These are phyloP conservation scores for Helichrysum umbraculigerum DNA, from an alignment of 129 eudicot genomes.

Conservation along the genomic window DNA sequence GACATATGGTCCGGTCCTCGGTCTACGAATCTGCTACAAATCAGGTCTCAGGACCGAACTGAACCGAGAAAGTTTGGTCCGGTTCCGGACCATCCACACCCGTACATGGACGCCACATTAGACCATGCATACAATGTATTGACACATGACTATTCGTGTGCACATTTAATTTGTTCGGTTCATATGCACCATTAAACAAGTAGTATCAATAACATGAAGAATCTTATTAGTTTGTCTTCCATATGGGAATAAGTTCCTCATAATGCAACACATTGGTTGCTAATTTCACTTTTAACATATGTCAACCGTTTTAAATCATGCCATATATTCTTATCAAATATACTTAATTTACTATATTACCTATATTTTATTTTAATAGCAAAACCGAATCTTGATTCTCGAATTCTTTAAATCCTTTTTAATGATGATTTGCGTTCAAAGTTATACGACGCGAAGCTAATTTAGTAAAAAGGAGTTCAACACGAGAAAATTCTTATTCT, in stretches of 20 bases:
- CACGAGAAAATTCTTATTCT: too few relatives aligned
- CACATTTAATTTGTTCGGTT: slow-evolving; percentile 30
- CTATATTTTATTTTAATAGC: background rate
- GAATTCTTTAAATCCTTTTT: background rate
- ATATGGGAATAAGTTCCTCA: slow-evolving; percentile 54
- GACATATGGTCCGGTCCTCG: too few relatives aligned
- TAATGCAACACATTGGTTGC: slow-evolving; percentile 42
- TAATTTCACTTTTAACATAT: slow-evolving; percentile 33
- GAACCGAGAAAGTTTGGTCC: too few relatives aligned
- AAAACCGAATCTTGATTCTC: background rate
- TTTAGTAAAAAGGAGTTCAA: too few relatives aligned
- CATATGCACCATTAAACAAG: slow-evolving; percentile 33
- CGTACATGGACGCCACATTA: slow-evolving; percentile 34
- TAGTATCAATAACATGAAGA: slow-evolving; percentile 35
- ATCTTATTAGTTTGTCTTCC: slow-evolving; percentile 29
- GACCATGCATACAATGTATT: slow-evolving; percentile 17
- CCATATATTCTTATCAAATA: background rate
- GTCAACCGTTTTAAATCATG: slow-evolving; percentile 17
- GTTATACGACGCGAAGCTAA: too few relatives aligned
- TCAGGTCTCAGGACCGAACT: too few relatives aligned
- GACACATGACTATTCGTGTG: slow-evolving; percentile 28
- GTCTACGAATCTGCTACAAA: too few relatives aligned
- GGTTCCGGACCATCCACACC: too few relatives aligned
- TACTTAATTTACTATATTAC: too few relatives aligned
- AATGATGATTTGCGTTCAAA: background rate